Evolutionary conservation across 2,329 filamentous ascomycete species (phyloP).

Genomic region (Lecanicillium sp.): DNA sequence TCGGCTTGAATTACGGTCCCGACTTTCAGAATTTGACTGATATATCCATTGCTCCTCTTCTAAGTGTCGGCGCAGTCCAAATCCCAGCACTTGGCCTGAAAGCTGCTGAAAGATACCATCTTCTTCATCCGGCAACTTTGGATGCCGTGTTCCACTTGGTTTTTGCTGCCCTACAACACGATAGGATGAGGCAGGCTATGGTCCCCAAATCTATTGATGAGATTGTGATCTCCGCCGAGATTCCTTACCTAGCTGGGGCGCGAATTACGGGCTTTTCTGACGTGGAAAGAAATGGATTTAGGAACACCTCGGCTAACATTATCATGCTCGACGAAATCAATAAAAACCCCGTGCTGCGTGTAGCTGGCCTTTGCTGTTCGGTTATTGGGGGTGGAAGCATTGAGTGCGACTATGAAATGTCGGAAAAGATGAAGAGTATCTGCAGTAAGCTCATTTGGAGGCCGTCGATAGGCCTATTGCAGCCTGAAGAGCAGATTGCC

Average conservation of each 20-base stretch:
- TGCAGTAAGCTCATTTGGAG: not conserved
- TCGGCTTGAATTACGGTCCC: slow-evolving; percentile 12
- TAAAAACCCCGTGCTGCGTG: not conserved
- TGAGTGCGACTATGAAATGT: not conserved
- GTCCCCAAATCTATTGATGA: slow-evolving; percentile 18
- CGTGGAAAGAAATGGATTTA: not conserved
- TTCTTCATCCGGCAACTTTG: slow-evolving; percentile 40
- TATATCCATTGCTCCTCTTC: not conserved
- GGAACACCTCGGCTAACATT: not conserved
- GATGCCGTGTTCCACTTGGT: slow-evolving; percentile 38
- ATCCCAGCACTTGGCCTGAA: slow-evolving; percentile 31
- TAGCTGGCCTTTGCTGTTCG: not conserved
- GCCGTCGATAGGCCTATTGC: not conserved
- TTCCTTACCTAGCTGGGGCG: not conserved
- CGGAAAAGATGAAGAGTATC: not conserved
- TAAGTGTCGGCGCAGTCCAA: not conserved
- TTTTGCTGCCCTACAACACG: slow-evolving; percentile 17
- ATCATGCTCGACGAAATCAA: not conserved
- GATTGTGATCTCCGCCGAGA: slow-evolving; percentile 17
- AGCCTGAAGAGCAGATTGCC: not conserved
- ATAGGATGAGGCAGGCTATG: slow-evolving; percentile 4
- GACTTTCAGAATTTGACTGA: slow-evolving; percentile 11
- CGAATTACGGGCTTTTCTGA: not conserved
- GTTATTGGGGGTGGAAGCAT: not conserved
- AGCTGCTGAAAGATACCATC: slow-evolving; percentile 31